These are phyloP conservation scores for Exophiala dermatitidis DNA, from an alignment of 2,329 filamentous ascomycete species.

Conservation along the genomic window DNA sequence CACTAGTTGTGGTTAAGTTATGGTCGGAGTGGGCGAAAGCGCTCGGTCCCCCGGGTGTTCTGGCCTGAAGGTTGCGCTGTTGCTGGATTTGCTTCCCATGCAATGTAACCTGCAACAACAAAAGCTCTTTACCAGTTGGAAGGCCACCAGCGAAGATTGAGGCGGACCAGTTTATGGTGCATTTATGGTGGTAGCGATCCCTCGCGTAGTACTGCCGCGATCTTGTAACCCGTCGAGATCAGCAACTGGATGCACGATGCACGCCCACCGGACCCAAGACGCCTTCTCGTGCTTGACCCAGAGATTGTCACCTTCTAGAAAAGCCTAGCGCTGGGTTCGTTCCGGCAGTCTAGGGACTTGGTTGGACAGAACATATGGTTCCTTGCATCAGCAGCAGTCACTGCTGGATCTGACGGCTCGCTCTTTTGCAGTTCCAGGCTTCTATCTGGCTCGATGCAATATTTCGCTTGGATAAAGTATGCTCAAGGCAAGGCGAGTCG, in stretches of 20 bases:
- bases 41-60: background rate
- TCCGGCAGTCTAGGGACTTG: slow-evolving; percentile 1
- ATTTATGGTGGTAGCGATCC: background rate
- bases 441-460: no score
- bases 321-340: slow-evolving; percentile 9
- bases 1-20: slow-evolving; percentile 5
- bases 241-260: background rate
- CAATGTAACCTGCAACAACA: slow-evolving; percentile 10
- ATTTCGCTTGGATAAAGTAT: no score
- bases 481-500: no score
- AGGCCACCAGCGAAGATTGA: no score
- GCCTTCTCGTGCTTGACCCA: background rate
- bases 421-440: no score
- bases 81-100: background rate
- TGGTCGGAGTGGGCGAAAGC: background rate
- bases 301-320: slow-evolving; percentile 22
- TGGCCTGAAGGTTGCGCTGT: background rate
- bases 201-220: no score
- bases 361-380: slow-evolving; percentile 13
- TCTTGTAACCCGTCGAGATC: background rate
- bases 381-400: slow-evolving; percentile 16
- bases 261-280: background rate
- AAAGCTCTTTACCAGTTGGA: no score
- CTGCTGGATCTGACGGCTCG: background rate
- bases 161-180: no score